Percentiles rank a stretch among this genome's conserved stretches.
Conservation (phyloP, 2,329 filamentous ascomycete genomes). For the Colletotrichum tamarilloi region DNA sequence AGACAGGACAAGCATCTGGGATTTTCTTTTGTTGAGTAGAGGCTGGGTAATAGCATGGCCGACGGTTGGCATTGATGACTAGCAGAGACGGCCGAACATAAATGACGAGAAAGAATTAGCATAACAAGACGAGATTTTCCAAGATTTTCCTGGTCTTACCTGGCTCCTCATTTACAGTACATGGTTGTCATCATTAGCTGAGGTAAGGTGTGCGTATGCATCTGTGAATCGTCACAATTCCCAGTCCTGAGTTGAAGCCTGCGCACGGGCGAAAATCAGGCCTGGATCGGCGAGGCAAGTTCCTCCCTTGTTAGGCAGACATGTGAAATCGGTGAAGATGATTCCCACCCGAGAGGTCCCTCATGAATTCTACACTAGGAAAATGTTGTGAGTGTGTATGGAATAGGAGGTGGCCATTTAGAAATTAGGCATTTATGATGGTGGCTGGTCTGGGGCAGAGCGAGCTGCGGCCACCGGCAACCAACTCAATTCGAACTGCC, state of each 20-base stretch:
- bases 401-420: background rate
- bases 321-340: background rate
- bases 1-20: conserved; percentile 20
- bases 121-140: background rate
- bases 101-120: conserved; percentile 3
- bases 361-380: background rate
- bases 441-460: background rate
- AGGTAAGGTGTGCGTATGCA: too few species aligned
- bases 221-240: too few species aligned
- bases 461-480: background rate
- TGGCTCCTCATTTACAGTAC: background rate
- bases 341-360: background rate
- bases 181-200: too few species aligned
- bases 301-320: conserved; percentile 6
- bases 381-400: too few species aligned
- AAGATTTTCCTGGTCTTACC: background rate
- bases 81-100: conserved; percentile 26
- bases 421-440: background rate
- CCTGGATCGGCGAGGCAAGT: background rate
- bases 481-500: background rate
- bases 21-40: conserved; percentile 21
- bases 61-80: conserved; percentile 1
- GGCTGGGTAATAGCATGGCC: conserved; percentile 9
- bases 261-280: background rate
- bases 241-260: background rate